Evolutionary conservation across 2,329 filamentous ascomycete species (phyloP).

Genomic region (Fusarium tricinctum): DNA sequence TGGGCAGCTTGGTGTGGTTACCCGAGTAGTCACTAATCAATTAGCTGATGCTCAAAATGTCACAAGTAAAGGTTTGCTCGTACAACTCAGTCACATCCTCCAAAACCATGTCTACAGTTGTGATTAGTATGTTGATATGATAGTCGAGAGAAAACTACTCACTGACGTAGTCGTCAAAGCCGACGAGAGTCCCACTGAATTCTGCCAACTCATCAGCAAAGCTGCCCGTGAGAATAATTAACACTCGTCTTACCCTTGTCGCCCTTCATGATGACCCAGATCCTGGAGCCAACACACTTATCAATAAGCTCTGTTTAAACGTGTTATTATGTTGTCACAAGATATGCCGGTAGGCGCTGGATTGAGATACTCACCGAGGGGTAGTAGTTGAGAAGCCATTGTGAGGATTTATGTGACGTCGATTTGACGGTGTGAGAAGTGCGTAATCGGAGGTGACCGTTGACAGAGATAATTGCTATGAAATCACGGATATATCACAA

Average conservation of each 20-base stretch:
- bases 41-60: constrained; percentile 34
- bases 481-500: background rate
- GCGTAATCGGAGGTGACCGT: background rate
- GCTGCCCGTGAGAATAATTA: constrained; percentile 1
- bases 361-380: constrained; percentile 67
- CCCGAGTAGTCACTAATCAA: constrained; percentile 87
- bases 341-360: constrained; percentile 2
- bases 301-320: constrained; percentile 86
- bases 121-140: constrained; percentile 37
- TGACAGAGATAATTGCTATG: background rate
- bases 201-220: constrained; percentile 67
- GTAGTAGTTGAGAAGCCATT: constrained; percentile 82
- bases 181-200: constrained; percentile 93
- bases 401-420: constrained; percentile 40
- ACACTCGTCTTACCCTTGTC: constrained; percentile 80
- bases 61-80: constrained; percentile 48
- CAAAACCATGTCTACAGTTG: constrained; percentile 88
- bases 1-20: constrained; percentile 87
- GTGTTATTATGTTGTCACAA: constrained; percentile 38
- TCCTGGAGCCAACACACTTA: constrained; percentile 96
- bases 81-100: constrained; percentile 98
- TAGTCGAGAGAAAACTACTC: constrained; percentile 63
- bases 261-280: constrained; percentile 99
- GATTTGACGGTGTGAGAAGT: constrained; percentile 4
- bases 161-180: constrained; percentile 99